Conservation (phyloP, 163 green algal genomes). For the Scenedesmus sp. region DNA sequence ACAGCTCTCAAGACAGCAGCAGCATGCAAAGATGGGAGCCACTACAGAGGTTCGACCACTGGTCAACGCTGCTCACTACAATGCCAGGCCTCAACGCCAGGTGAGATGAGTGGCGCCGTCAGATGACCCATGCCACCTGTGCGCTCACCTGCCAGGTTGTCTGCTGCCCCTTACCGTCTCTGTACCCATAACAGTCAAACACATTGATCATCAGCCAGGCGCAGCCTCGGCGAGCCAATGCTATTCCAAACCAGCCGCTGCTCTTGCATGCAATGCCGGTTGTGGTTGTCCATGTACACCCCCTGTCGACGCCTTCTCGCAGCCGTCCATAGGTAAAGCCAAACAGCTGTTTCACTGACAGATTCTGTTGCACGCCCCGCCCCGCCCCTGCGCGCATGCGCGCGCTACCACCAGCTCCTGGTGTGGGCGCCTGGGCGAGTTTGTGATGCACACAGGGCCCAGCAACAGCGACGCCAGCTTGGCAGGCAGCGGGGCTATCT, state of each 20-base stretch:
- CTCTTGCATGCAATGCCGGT: too few species aligned
- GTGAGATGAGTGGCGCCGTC: neutral
- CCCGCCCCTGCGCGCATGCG: too few species aligned
- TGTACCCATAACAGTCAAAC: neutral
- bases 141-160: neutral
- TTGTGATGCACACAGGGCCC: neutral
- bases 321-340: too few species aligned
- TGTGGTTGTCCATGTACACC: too few species aligned
- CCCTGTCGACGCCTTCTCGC: too few species aligned
- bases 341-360: too few species aligned
- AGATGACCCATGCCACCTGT: neutral
- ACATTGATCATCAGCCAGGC: too few species aligned
- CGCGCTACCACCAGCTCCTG: neutral
- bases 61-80: conserved; percentile 39
- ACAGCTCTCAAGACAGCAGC: neutral
- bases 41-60: conserved; percentile 13
- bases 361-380: too few species aligned
- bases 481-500: neutral
- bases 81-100: conserved; percentile 48
- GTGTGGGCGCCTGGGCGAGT: conserved; percentile 36
- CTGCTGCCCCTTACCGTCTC: neutral
- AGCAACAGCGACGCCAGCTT: neutral
- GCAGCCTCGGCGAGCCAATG: neutral
- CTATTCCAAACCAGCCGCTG: too few species aligned
- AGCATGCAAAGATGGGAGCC: neutral